Conservation (phyloP, 345 rosid genomes). For the Eucalyptus tenuipes region DNA sequence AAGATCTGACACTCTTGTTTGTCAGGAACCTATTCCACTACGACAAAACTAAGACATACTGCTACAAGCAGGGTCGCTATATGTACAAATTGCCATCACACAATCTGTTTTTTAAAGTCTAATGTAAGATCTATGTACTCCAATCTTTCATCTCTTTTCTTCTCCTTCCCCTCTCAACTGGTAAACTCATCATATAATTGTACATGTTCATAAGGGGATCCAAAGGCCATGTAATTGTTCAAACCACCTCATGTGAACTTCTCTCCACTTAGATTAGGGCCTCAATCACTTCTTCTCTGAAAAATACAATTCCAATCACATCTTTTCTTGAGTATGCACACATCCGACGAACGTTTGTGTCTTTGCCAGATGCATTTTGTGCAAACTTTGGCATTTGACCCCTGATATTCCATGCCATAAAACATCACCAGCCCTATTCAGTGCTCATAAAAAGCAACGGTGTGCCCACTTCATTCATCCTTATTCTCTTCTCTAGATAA, state of each 20-base stretch:
- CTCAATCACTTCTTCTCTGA: neutral
- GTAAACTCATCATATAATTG: neutral
- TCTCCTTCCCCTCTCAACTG: neutral
- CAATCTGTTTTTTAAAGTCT: neutral
- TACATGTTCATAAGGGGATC: neutral
- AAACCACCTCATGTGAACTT: neutral
- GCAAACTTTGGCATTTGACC: neutral
- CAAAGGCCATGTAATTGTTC: neutral
- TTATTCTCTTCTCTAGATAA: neutral
- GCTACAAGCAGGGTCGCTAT: neutral
- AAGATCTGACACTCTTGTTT: neutral
- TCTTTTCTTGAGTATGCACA: neutral
- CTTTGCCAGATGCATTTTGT: neutral
- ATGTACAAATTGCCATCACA: neutral
- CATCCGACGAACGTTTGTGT: neutral
- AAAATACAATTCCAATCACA: neutral
- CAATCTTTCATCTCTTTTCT: neutral
- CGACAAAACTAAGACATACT: neutral
- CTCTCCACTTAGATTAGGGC: neutral
- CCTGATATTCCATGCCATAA: neutral
- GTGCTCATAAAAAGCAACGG: neutral
- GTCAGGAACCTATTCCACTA: neutral
- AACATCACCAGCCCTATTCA: neutral
- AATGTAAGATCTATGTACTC: neutral
- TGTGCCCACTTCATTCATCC: neutral